Evolutionary conservation across 2,329 filamentous ascomycete species (phyloP).

Genomic region (Phaeophleospora eucalypticola): DNA sequence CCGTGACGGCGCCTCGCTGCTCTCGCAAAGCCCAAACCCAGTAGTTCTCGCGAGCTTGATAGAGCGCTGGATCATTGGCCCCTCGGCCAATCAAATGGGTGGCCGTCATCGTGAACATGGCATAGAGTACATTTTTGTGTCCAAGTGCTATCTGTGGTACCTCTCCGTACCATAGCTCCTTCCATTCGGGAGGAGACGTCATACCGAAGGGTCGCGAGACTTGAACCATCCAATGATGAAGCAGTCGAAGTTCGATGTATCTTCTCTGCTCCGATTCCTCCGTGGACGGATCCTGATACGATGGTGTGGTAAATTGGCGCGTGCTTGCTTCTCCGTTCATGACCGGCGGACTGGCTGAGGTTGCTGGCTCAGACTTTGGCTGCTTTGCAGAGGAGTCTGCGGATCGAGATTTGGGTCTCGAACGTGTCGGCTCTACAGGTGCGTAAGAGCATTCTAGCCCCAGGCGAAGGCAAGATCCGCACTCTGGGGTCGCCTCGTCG

Average conservation of each 20-base stretch:
- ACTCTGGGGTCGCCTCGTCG: constrained; percentile 50
- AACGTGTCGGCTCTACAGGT: constrained; percentile 14
- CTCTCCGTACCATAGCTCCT: constrained; percentile 25
- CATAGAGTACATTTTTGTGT: constrained; percentile 24
- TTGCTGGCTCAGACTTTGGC: constrained; percentile 11
- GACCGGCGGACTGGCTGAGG: constrained; percentile 13
- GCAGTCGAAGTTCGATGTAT: constrained; percentile 22
- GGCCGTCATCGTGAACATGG: constrained; percentile 24
- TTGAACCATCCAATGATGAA: constrained; percentile 24
- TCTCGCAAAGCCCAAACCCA: constrained; percentile 27
- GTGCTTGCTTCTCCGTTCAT: constrained; percentile 7
- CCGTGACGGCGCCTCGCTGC: constrained; percentile 27
- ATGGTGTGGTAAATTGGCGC: not conserved
- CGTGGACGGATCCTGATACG: constrained; percentile 8
- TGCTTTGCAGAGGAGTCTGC: constrained; percentile 6
- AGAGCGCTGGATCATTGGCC: constrained; percentile 16
- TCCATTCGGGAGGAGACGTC: constrained; percentile 23
- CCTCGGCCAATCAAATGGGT: constrained; percentile 20
- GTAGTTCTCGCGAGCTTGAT: constrained; percentile 21
- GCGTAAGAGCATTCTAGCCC: constrained; percentile 49
- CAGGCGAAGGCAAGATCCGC: constrained; percentile 46
- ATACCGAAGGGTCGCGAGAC: constrained; percentile 23
- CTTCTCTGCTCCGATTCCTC: constrained; percentile 21
- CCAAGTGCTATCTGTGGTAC: constrained; percentile 22
- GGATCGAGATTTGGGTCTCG: constrained; percentile 16